Base-by-base conservation (phyloP, 768 basidiomycete genomes). In the Podaxis pistillaris region DNA sequence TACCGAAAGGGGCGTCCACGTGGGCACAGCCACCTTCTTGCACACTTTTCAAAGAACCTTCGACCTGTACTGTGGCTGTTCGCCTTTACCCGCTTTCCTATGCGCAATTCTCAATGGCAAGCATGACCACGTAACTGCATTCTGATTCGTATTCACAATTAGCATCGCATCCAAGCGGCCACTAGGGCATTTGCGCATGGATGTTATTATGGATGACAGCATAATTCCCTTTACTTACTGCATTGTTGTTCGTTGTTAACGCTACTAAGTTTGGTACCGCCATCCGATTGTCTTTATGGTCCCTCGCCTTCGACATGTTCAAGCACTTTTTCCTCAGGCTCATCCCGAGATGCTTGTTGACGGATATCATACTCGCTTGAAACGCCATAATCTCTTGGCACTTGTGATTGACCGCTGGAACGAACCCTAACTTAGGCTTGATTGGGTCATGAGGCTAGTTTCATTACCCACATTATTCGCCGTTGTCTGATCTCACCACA, bases 11-110 rank as follows among this genome's bases (percentile, higher is more conserved):
- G 28, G 28, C 17, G 30, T 49, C 28, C 60, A 56, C 54, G 57
- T 63, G 63, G 50, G 22, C 56, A 63, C 56, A 62, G 61, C 61
- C 61, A 62, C 54, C 19, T 24, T 46, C 26, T n/a, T 8, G 11
- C 30, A 7, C 26, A 13, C 17, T 24, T 8, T 26, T 33, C 8
- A 33, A 13, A 22, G 12, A 30, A 52, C 51, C 19, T n/a, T 28
- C 30, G n/a, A 30, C 41, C 57, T 33, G n/a, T 49, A 22, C 33
- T 33, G 46, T 49, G 30, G 28, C 47, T 58, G 15, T 50, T 37
- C 57, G 1, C 46, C n/a, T 49, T 58, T 46, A 19, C 33, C 57
- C 17, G 15, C 44, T n/a, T 46, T 33, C 33, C 33, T 15, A 15
- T n/a, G 19, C 40, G 40, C 40, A 41, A 41, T 41, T 41, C 17